Base-by-base conservation (phyloP, 441 rosid genomes). In the Raphanus hybrid region DNA sequence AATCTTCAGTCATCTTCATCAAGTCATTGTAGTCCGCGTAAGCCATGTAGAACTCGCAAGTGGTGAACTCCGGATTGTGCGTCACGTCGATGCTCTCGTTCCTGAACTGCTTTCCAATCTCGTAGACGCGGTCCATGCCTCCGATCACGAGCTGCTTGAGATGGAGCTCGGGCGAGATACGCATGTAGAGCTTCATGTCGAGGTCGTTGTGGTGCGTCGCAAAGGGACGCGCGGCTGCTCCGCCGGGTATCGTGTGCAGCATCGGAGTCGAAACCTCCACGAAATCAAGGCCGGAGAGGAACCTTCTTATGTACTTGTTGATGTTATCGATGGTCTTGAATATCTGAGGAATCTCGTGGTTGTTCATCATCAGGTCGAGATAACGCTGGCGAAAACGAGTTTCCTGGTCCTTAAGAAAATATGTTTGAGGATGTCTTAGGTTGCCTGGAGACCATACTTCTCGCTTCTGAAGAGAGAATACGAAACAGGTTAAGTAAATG, bases 21-120 rank as follows among this genome's bases (percentile, higher is more conserved):
- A 93, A 62, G 81, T 93, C 98, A 66, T 91, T 83, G 83, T 93
- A 93, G 80, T 93, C 98, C 0, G 96, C 97, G 69, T 70, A 93
- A 43, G 98, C 98, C 98, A 93, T 93, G 69, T 93, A 93, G 78
- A 93, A 93, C 83, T 93, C 98, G 66, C 96, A 93, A 52, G 97
- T 91, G 45, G 98, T 93, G 80, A 93, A 93, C 85, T 93, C 98
- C 3, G 98, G 98, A 75, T 93, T 91, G 80, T 93, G 97, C 34
- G 98, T 93, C 84, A 92, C 78, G 85, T 93, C 98, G 74, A 91
- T 93, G 20, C 98, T 96, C 87, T 93, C 97, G 58, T 93, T 93
- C 80, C 98, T 86, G 73, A 93, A 91, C 74, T 93, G 98, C 74
- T 91, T 93, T 59, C 97, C 98, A 41, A 93, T 93, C 85, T 93